A percentile compares a stretch with the other conserved stretches of the same genome.
Conservation (phyloP, 495 filamentous ascomycete species). For the Podospora sp. region DNA sequence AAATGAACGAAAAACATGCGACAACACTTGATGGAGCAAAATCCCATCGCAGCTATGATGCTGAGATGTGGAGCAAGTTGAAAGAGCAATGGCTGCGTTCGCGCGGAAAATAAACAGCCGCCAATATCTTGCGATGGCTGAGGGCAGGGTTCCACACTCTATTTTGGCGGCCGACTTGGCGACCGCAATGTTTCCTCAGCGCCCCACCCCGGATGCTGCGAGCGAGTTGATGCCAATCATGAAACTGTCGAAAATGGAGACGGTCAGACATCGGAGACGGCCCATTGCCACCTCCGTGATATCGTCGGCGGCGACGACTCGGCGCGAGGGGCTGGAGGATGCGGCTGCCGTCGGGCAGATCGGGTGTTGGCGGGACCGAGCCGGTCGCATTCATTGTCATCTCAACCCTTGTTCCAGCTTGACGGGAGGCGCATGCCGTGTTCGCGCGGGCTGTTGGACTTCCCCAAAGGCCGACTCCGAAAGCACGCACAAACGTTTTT, state of each 20-base stretch:
- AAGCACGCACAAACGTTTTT: conserved; percentile 21
- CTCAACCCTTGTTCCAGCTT: background rate
- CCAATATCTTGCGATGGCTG: background rate
- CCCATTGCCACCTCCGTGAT: background rate
- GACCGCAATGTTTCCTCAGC: background rate
- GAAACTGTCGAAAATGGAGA: background rate
- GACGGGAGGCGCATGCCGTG: background rate
- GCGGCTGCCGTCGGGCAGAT: conserved; percentile 12
- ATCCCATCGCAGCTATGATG: background rate
- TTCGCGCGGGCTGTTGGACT: conserved; percentile 30
- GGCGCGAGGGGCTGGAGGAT: background rate
- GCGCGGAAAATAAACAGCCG: background rate
- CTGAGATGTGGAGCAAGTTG: background rate
- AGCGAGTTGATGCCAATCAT: background rate
- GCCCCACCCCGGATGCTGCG: background rate
- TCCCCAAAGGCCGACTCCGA: conserved; percentile 37
- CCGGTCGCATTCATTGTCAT: background rate
- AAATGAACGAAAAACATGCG: background rate
- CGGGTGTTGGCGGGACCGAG: conserved; percentile 17
- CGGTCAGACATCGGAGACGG: conserved; percentile 11
- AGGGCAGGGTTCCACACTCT: background rate
- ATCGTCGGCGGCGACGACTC: background rate
- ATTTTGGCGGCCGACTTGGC: background rate
- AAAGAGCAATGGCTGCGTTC: background rate
- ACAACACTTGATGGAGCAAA: background rate